Conservation (phyloP, 139 green algal species). For the Eudorina sp. region DNA sequence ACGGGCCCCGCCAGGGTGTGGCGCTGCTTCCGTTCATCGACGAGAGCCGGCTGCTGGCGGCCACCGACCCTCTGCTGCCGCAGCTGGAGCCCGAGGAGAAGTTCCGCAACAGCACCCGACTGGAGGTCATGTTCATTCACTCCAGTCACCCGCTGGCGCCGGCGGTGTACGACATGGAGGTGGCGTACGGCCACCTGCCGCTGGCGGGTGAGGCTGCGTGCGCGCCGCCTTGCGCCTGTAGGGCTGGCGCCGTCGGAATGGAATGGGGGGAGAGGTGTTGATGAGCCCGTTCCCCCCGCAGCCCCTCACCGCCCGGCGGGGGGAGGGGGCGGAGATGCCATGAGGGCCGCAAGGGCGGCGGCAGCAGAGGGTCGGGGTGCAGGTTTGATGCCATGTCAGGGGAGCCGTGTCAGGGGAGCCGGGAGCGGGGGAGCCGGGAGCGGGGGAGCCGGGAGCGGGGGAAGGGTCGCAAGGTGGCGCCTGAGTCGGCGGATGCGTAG, state of each 20-base stretch:
- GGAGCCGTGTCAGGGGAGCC: no score
- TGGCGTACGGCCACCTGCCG: slow-evolving; percentile 48
- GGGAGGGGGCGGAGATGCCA: neutral
- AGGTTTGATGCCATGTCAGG: no score
- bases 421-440: no score
- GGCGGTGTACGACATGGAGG: slow-evolving; percentile 78
- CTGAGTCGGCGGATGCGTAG: no score
- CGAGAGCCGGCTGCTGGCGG: slow-evolving; percentile 64
- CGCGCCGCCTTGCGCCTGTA: no score
- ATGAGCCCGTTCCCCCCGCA: no score
- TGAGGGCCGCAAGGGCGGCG: neutral
- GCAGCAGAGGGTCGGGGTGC: neutral
- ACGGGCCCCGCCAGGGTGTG: slow-evolving; percentile 79
- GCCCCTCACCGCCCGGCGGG: no score
- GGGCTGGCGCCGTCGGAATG: no score
- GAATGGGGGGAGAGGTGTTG: no score
- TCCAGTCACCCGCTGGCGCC: slow-evolving; percentile 83
- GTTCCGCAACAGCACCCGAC: slow-evolving; percentile 38
- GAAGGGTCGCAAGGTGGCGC: no score
- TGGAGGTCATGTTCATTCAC: slow-evolving; percentile 81
- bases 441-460: no score
- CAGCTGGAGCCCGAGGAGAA: slow-evolving; percentile 60
- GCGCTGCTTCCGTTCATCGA: slow-evolving; percentile 99
- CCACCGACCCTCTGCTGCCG: slow-evolving; percentile 48
- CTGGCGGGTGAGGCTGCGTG: slow-evolving; percentile 22